Conservation (phyloP, 306 rosid genomes). For the Vigna nakashimae region DNA sequence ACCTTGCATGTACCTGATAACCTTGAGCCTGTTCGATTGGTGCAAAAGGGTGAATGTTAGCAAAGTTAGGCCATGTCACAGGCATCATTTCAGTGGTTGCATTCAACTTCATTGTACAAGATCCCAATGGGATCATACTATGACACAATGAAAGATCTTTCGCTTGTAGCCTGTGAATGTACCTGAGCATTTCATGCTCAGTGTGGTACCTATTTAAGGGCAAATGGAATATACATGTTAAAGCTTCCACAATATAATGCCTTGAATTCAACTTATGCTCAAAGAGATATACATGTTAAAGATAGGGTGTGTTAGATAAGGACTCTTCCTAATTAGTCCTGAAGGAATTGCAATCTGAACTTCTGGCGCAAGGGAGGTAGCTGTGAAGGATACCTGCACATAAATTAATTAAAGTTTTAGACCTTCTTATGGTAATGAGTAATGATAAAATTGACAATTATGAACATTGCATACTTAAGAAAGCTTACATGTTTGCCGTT, state of each 20-base stretch:
- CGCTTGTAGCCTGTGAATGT: conserved; percentile 67
- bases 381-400: conserved; percentile 73
- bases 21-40: conserved; percentile 91
- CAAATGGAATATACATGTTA: conserved; percentile 36
- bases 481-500: conserved; percentile 46
- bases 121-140: conserved; percentile 91
- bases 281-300: conserved; percentile 69
- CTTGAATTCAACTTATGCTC: conserved; percentile 18
- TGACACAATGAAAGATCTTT: conserved; percentile 89
- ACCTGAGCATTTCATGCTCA: conserved; percentile 86
- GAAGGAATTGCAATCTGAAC: conserved; percentile 64
- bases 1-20: conserved; percentile 72
- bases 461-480: background rate
- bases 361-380: conserved; percentile 85
- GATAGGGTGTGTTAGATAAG: conserved; percentile 74
- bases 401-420: conserved; percentile 21
- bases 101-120: conserved; percentile 86
- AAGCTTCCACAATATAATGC: conserved; percentile 36
- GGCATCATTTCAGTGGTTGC: conserved; percentile 99
- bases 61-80: conserved; percentile 89
- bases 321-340: conserved; percentile 65
- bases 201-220: conserved; percentile 72
- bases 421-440: conserved; percentile 18
- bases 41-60: conserved; percentile 94
- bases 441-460: background rate